Base-by-base conservation (phyloP, 805 yeast genomes). In the Saccharomyces jurei region DNA sequence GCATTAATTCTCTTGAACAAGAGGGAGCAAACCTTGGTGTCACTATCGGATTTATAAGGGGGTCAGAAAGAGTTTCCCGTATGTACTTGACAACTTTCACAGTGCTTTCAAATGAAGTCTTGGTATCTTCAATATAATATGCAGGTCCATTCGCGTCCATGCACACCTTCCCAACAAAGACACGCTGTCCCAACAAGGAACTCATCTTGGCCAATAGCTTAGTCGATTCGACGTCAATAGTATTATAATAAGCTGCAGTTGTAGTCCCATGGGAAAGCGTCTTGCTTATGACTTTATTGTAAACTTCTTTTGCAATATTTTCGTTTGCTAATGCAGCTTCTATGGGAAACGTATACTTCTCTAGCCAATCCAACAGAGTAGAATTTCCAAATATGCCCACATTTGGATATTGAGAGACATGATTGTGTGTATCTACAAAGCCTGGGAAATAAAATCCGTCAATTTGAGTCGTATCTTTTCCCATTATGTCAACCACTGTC, bases 21-120 rank as follows among this genome's bases (percentile, higher is more conserved):
- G 87, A 81, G 1, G 96, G 96, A 0, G 98, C 98, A 74, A 92
- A 92, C 55, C 99, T 74, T 8, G 99, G 98, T 1, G 98, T 92
- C 10, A 92, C 60, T 13, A 91, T 83, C 0, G 98, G 96, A 51
- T 78, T 73, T 14, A 92, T 78, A 2, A 74, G 61, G 21, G 79
- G 77, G 36, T 77, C 74, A 0, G 61, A 58, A 1, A 88, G 84
- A 56, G 86, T 87, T 50, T 68, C 57, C 17, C 70, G 64, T 41
- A 89, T 75, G 64, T 85, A 83, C 9, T 79, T 74, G 3, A 87
- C 76, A 2, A 89, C 81, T 4, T 74, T 69, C 14, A 73, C 58
- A 58, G 87, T 87, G 3, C 83, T 76, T 21, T 70, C 63, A 46
- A 83, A 67, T 41, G 87, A 79, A 41, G 79, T 81, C 27, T 81